These are phyloP conservation scores for Endoconidiophora laricicola DNA, from an alignment of 2,329 filamentous ascomycete genomes.

Conservation along the genomic window DNA sequence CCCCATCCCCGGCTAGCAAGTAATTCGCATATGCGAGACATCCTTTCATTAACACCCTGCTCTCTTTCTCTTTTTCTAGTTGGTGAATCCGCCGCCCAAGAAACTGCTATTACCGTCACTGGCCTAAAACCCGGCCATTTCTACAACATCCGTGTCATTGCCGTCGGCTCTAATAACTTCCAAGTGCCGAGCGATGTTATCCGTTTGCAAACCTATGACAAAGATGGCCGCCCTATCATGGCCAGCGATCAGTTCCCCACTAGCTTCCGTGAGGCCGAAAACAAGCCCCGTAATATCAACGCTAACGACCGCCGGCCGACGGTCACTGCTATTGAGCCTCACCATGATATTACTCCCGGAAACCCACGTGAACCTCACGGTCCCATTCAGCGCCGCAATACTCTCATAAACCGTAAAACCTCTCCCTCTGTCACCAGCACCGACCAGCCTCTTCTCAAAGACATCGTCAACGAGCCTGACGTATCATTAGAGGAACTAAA, in stretches of 20 bases:
- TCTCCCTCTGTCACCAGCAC: conserved; percentile 52
- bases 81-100: conserved; percentile 62
- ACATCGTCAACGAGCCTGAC: conserved; percentile 33
- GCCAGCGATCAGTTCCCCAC: conserved; percentile 39
- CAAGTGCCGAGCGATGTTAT: conserved; percentile 77
- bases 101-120: conserved; percentile 67
- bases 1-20: neutral
- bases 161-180: conserved; percentile 81
- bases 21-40: neutral
- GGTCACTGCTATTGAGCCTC: conserved; percentile 42
- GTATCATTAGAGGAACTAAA: conserved; percentile 64
- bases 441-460: conserved; percentile 30
- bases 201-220: conserved; percentile 60
- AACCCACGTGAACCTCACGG: conserved; percentile 3
- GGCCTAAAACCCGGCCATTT: conserved; percentile 74
- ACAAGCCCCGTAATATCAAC: conserved; percentile 22
- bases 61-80: conserved; percentile 30
- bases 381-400: conserved; percentile 27
- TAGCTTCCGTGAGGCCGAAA: conserved; percentile 37
- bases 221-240: conserved; percentile 45
- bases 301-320: conserved; percentile 27
- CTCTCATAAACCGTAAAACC: conserved; percentile 50
- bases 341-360: conserved; percentile 20
- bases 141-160: conserved; percentile 86
- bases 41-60: neutral